A percentile compares a stretch with the other conserved stretches of the same genome.
Conservation (phyloP, 2,329 filamentous ascomycete species). For the Trichoderma gracile region DNA sequence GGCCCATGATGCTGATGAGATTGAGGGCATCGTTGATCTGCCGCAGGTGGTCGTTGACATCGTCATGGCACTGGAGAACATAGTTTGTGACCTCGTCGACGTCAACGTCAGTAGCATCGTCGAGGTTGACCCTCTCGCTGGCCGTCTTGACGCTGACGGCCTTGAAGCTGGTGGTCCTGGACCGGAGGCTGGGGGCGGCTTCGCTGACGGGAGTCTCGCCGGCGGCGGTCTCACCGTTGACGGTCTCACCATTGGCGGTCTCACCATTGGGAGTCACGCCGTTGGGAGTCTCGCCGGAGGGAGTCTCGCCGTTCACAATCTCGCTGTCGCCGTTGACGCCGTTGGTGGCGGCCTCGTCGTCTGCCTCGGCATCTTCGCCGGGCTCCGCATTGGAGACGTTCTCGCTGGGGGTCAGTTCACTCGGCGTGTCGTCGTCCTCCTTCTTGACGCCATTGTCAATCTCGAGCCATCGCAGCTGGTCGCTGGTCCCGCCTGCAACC, state of each 20-base stretch:
- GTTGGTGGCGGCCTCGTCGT: background rate
- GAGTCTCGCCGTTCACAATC: background rate
- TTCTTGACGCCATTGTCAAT: slow-evolving; percentile 17
- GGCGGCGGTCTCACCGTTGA: background rate
- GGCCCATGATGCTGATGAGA: slow-evolving; percentile 24
- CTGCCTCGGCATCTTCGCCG: background rate
- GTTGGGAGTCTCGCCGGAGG: background rate
- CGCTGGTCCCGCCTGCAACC: slow-evolving; percentile 18
- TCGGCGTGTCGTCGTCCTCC: background rate
- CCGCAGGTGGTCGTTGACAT: slow-evolving; percentile 16
- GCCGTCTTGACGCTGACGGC: background rate
- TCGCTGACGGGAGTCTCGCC: background rate
- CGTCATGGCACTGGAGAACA: slow-evolving; percentile 16
- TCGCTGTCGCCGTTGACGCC: background rate
- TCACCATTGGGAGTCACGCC: background rate
- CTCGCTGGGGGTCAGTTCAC: background rate
- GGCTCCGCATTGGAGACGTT: background rate
- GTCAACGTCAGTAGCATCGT: slow-evolving; percentile 15
- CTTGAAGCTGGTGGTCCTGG: background rate
- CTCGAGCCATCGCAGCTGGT: slow-evolving; percentile 23
- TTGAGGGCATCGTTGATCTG: slow-evolving; percentile 22
- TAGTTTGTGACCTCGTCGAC: slow-evolving; percentile 10
- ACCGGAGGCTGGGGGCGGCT: too few relatives aligned
- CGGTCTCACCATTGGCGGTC: slow-evolving; percentile 1
- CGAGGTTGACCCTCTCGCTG: background rate